These are phyloP conservation scores for Crucihimalaya himalaica DNA, from an alignment of 345 rosid genomes.

Conservation along the genomic window DNA sequence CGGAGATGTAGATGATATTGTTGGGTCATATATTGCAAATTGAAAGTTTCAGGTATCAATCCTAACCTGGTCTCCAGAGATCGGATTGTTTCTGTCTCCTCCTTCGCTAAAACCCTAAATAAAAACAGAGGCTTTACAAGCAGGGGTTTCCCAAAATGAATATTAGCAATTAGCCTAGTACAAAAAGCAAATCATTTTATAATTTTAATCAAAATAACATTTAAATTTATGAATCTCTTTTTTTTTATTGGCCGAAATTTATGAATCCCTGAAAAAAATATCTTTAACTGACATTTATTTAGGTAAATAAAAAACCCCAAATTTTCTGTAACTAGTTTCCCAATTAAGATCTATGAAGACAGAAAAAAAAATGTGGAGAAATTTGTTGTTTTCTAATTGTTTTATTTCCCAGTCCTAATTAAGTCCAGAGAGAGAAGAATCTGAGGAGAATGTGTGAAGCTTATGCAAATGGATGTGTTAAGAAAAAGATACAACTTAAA, in stretches of 20 bases:
- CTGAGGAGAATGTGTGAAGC: constrained; percentile 40
- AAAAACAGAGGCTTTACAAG: too few species aligned
- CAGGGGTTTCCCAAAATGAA: too few species aligned
- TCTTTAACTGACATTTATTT: too few species aligned
- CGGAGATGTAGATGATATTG: constrained; percentile 16
- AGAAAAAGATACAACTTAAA: constrained; percentile 32
- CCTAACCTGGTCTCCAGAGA: constrained; percentile 29
- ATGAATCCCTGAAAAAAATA: too few species aligned
- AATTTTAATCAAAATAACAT: too few species aligned
- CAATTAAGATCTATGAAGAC: neutral
- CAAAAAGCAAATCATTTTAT: too few species aligned
- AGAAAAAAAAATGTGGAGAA: neutral
- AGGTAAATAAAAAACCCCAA: neutral
- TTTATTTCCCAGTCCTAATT: neutral
- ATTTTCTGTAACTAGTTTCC: neutral
- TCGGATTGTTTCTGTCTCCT: constrained; percentile 23
- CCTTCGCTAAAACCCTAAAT: constrained; percentile 38
- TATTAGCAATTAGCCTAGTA: too few species aligned
- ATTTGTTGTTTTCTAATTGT: neutral
- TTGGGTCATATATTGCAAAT: constrained; percentile 19
- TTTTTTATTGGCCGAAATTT: too few species aligned
- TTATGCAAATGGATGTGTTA: constrained; percentile 38
- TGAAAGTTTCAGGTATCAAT: constrained; percentile 13
- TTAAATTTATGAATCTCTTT: too few species aligned
- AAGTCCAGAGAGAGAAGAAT: constrained; percentile 14